Base-by-base conservation (phyloP, 257 asterid genomes). In the Buddleja alternifolia region DNA sequence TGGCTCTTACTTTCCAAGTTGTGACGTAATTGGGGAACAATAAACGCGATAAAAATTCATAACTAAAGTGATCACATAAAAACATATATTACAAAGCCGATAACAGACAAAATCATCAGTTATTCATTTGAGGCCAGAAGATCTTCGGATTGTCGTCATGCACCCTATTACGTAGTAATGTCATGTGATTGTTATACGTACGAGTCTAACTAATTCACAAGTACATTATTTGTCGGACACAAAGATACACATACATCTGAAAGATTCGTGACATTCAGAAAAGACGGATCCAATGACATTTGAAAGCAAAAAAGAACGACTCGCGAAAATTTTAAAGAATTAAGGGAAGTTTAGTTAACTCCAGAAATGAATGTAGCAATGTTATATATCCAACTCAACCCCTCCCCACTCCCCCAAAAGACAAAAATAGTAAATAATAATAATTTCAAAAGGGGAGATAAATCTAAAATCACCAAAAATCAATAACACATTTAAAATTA, bases 131-230 rank as follows among this genome's bases (percentile, higher is more conserved):
- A 17, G 1, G n/a, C 40, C 19, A 10, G 23, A 45, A 63, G 21
- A 6, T 8, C 32, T 24, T 66, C 42, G 17, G 45, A 21, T 37
- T 41, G 37, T 50, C 56, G 6, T 40, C 16, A 64, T 37, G 15
- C 34, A 29, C 17, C 50, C 44, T 45, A 19, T 34, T 59, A 53
- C 5, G 9, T 69, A 15, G 10, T 45, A 40, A 44, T 20, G 21
- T 20, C 32, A 9, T 16, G 63, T 12, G 66, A 23, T 17, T 12
- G 47, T 59, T 15, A 39, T 19, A 73, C 32, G 24, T 39, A 36
- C 19, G 36, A 46, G 34, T 60, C 11, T 37, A 47, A 45, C 71
- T 51, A 59, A 59, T 7, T 40, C 42, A 66, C 48, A 15, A 25
- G 3, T 21, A 19, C 34, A 67, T 1, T 16, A 56, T 54, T 24